Conservation (phyloP, 805 yeast genomes). For the Spathaspora sp. region DNA sequence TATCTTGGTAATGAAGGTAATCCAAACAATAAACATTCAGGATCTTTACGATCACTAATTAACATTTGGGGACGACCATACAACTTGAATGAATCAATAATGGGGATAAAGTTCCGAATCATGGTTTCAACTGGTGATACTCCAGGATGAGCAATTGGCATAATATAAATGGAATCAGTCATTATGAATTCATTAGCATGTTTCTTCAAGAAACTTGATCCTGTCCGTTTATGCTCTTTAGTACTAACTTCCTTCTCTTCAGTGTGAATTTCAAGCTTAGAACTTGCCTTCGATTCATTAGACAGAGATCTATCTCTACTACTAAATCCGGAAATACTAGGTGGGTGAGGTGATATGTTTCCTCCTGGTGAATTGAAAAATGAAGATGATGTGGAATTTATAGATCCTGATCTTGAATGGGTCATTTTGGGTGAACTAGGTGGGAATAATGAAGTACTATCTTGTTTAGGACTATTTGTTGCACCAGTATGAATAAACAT, state of each 20-base stretch:
- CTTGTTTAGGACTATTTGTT: background rate
- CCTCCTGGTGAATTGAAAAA: constrained; percentile 21
- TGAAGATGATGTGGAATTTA: constrained; percentile 22
- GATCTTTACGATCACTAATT: constrained; percentile 67
- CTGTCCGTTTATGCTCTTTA: constrained; percentile 5
- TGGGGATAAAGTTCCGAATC: constrained; percentile 65
- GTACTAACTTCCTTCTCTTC: background rate
- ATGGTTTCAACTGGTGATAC: constrained; percentile 71
- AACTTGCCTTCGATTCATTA: background rate
- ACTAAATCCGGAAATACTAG: background rate
- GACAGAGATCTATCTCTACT: background rate
- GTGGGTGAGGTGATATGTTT: constrained; percentile 14
- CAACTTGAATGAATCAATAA: constrained; percentile 64
- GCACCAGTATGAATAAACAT: constrained; percentile 19
- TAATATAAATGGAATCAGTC: constrained; percentile 52
- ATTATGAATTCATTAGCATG: constrained; percentile 24
- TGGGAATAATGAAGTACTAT: background rate
- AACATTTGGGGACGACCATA: constrained; percentile 76
- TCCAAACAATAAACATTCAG: constrained; percentile 65
- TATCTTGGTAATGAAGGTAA: constrained; percentile 72
- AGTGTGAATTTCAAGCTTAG: background rate
- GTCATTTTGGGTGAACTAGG: constrained; percentile 1
- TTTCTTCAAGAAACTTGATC: constrained; percentile 25
- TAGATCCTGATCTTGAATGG: constrained; percentile 19
- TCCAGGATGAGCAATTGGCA: constrained; percentile 72